Evolutionary conservation across 768 basidiomycete species (phyloP), one percentile per base, ranked within the genome.

Genomic region (Trichaptum fuscoviolaceum): DNA sequence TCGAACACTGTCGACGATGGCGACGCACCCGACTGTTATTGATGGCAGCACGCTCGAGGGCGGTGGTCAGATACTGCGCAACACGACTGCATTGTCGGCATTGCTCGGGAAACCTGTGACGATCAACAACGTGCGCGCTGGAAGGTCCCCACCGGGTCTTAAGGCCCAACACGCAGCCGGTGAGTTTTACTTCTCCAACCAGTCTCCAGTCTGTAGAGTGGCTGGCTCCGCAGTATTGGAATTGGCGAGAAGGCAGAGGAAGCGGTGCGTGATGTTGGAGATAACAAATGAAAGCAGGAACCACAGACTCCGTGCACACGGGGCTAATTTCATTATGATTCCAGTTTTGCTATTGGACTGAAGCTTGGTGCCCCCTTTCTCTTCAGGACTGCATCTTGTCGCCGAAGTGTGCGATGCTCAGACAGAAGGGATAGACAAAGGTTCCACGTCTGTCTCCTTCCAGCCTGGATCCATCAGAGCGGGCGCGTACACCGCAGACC

Each of bases 51-150:
- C 77, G 61, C 75, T 82, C 27, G 83, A 83, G 70, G 83, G 83
- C 24, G 90, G 91, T 1, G 91, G 91, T 0, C 91, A 92, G 70
- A 83, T 92, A 52, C 76, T 93, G 27, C 85, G 91, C 62, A 91
- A 90, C 69, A 78, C 87, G 0, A 80, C 90, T 35, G 79, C 89
- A 1, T 77, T 92, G 36, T 84, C 91, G n/a, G 83, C 85, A 9
- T 77, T 92, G 20, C 79, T 91, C 18, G 76, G 76, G n/a, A 87
- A 82, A 66, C 85, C 87, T 1, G 78, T 92, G 27, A 76, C 78
- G 4, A 84, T 92, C 61, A 73, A 82, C 35, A 87, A 88, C 18
- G 85, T 93, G 30, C 85, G 91, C 34, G 76, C 76, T 62, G 81
- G 81, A 26, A 81, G 91, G 62, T 80, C 67, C 35, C 84, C 84